Evolutionary conservation across 129 eudicot species (phyloP).

Genomic region (Erigeron canadensis): DNA sequence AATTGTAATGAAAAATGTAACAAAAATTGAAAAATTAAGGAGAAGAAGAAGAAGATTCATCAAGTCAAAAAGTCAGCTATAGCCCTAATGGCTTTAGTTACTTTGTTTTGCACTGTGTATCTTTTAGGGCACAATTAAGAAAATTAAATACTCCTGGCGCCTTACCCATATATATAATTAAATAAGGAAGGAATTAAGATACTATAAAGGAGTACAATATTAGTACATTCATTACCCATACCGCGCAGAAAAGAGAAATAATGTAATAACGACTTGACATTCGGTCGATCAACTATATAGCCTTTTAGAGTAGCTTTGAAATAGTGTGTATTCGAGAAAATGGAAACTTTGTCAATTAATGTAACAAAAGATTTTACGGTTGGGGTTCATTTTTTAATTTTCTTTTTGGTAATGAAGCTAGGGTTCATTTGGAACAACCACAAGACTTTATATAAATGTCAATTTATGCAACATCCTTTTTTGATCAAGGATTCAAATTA

Average conservation of each 20-base stretch:
- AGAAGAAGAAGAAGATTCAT: not conserved
- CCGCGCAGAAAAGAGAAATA: not conserved
- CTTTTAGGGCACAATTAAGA: constrained; percentile 25
- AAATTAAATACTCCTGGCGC: not conserved
- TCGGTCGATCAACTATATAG: not conserved
- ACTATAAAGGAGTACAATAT: constrained; percentile 1
- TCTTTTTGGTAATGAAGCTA: too few species aligned
- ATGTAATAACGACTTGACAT: not conserved
- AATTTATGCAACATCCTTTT: too few species aligned
- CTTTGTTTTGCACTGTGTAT: constrained; percentile 4
- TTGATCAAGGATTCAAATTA: too few species aligned
- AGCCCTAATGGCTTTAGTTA: not conserved
- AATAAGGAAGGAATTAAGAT: constrained; percentile 4
- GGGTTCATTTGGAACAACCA: too few species aligned
- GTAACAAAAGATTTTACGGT: too few species aligned
- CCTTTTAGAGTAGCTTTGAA: not conserved
- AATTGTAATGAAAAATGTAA: not conserved
- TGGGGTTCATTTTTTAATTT: too few species aligned
- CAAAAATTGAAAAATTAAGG: not conserved
- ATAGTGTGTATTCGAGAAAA: not conserved
- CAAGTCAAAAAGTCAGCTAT: not conserved
- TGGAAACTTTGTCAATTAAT: not conserved
- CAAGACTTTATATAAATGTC: too few species aligned
- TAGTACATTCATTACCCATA: constrained; percentile 1
- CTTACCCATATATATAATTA: not conserved